Evolutionary conservation across 2,329 filamentous ascomycete genomes (phyloP), one percentile per base, ranked within the genome.

Genomic region (Rhynchosporium secalis): DNA sequence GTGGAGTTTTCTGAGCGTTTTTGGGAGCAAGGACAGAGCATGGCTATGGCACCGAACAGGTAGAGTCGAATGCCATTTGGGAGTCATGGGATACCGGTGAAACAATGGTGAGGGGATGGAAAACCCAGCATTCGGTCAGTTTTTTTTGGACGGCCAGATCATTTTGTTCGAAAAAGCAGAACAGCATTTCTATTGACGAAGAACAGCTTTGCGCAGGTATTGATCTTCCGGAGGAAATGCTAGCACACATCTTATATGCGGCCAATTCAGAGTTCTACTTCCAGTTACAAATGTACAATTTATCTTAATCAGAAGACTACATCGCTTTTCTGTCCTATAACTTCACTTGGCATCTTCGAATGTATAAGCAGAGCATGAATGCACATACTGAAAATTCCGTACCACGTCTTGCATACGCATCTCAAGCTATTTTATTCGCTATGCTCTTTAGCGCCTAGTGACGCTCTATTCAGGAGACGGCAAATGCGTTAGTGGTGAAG

Each of bases 1-100:
- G 33, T 38, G 60, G 60, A 61, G 60, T 61, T 57, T 61, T 57
- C n/a, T 56, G 52, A 61, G 47, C 45, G 60, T 36, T 57, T 61
- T 59, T 61, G 12, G 60, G 60, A 60, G 48, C 58, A 60, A 20
- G 48, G 20, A 52, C 26, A 33, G 48, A 54, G 58, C 58, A 60
- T 60, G 26, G 28, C 46, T 41, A 31, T 58, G 58, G 48, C 58
- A 60, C 58, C 58, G 43, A 47, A 60, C 41, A 43, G 36, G 38
- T 54, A 48, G 58, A 46, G 49, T 54, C 38, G 48, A 38, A 54
- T 46, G 29, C 47, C 47, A 45, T 54, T 28, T 13, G n/a, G 58
- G 48, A 45, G 47, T 57, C 46, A 51, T 45, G 13, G 57, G 47
- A 12, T 26, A 31, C 47, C 40, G 47, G 57, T 38, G 47, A 59